phyloP scores from a whole-genome alignment of 306 rosid genomes.

The Glycyrrhiza uralensis region DNA sequence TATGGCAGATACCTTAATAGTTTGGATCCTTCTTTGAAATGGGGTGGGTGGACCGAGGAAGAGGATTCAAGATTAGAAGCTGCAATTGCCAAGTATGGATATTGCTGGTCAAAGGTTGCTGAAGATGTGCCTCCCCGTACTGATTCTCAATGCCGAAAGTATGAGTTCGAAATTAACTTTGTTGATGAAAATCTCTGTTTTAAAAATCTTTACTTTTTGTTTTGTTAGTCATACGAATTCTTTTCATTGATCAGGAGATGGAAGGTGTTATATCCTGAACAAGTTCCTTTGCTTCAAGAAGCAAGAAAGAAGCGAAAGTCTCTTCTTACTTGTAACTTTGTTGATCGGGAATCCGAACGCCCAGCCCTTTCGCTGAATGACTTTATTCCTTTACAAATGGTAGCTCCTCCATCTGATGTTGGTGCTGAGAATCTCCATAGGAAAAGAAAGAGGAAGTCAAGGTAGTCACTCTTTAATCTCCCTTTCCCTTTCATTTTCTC shows the following conservation, averaged over 20 bases:
- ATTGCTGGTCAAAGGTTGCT: conserved; percentile 94
- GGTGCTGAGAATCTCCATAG: conserved; percentile 22
- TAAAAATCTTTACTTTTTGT: not conserved
- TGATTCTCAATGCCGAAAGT: conserved; percentile 94
- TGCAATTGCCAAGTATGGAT: conserved; percentile 71
- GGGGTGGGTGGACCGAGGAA: conserved; percentile 75
- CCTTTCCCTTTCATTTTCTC: not conserved
- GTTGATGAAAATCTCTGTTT: not conserved
- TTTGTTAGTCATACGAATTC: not conserved
- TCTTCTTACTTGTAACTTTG: conserved; percentile 64
- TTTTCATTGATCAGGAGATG: conserved; percentile 70
- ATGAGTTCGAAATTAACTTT: conserved; percentile 19
- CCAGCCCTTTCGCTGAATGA: conserved; percentile 64
- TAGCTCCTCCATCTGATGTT: conserved; percentile 21
- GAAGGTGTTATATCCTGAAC: conserved; percentile 66
- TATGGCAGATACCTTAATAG: conserved; percentile 76
- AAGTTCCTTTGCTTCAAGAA: conserved; percentile 62
- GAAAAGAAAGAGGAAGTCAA: conserved; percentile 36
- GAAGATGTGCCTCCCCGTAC: conserved; percentile 78
- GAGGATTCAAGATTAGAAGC: conserved; percentile 74
- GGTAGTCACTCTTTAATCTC: conserved; percentile 38
- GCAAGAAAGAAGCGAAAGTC: conserved; percentile 64
- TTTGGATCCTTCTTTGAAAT: conserved; percentile 76
- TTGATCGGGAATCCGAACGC: conserved; percentile 86
- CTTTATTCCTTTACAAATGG: conserved; percentile 49